Evolutionary conservation across 2,329 filamentous ascomycete species (phyloP), one percentile per base, ranked within the genome.

Genomic region (Incumbomyces delicatus): DNA sequence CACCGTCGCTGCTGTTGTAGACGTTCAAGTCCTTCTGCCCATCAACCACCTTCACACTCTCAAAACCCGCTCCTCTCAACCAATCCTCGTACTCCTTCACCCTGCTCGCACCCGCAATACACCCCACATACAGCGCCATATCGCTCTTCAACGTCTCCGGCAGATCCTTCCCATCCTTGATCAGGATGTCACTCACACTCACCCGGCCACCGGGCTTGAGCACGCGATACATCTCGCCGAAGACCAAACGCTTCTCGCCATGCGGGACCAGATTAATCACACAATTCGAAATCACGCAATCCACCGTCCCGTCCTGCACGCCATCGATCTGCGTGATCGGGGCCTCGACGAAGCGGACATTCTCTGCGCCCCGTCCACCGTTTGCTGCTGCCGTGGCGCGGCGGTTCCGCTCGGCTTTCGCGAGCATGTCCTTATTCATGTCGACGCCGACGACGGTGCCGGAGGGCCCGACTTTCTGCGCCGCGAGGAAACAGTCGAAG

Each of bases 281-380:
- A 49, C 78, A 83, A 61, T 83, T 83, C 51, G 72, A 76, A 52
- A 81, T 78, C 47, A 83, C 71, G 54, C 73, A 74, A 60, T 80
- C 69, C 14, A 69, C 73, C 13, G 57, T 70, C 7, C 50, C 55
- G 8, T 61, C 53, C 1, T 63, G 57, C 0, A 80, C 61, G 2
- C 33, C 33, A 12, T 41, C 34, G 16, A 79, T 71, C 2, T 62
- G 53, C 0, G 73, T 78, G 55, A 82, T 80, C 14, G 56, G 57
- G 2, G 67, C 63, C 49, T 77, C 61, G 48, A 79, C 53, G 48
- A 81, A 80, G 11, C 63, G 56, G 2, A 72, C 66, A 53, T 80
- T 80, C 5, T 53, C 49, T 3, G 62, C 60, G 0, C 59, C 53
- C 33, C 12, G 4, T 17, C 33, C 33, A 35, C 33, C 33, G 12